Conservation (phyloP, 2,329 filamentous ascomycete species). For the Exserohilum turcica region DNA sequence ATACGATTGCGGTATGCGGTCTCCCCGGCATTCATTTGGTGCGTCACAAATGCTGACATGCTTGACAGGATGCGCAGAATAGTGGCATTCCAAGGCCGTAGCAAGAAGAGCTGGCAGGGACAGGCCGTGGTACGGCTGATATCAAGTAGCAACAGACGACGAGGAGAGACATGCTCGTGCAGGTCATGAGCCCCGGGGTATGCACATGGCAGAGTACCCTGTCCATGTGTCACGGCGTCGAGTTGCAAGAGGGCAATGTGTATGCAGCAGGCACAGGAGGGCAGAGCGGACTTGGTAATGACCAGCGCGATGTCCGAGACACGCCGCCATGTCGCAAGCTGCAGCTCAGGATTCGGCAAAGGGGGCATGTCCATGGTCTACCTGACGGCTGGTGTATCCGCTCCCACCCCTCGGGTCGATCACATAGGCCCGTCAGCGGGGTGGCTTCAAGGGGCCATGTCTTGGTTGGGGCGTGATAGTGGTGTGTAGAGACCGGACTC, state of each 20-base stretch:
- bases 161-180: slow-evolving; percentile 17
- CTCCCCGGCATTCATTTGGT: not conserved
- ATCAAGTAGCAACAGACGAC: slow-evolving; percentile 13
- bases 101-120: slow-evolving; percentile 48
- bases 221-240: slow-evolving; percentile 1
- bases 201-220: slow-evolving; percentile 8
- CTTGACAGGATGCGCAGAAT: slow-evolving; percentile 1
- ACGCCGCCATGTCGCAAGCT: slow-evolving; percentile 12
- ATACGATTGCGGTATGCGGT: slow-evolving; percentile 61
- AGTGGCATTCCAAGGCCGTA: not conserved
- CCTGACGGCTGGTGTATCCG: slow-evolving; percentile 13
- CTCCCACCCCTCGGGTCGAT: slow-evolving; percentile 26
- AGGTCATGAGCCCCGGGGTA: slow-evolving; percentile 11
- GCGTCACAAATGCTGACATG: not conserved
- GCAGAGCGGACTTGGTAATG: slow-evolving; percentile 10
- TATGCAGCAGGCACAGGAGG: slow-evolving; percentile 10
- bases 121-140: slow-evolving; percentile 19
- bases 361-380: slow-evolving; percentile 16
- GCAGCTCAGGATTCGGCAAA: slow-evolving; percentile 14
- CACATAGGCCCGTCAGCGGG: slow-evolving; percentile 29
- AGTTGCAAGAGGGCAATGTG: slow-evolving; percentile 10
- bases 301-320: slow-evolving; percentile 10
- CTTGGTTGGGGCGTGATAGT: slow-evolving; percentile 11
- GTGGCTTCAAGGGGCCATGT: slow-evolving; percentile 25
- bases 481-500: slow-evolving; percentile 27